Percentiles rank a stretch among this genome's conserved stretches.
phyloP scores from a whole-genome alignment of 2,329 filamentous ascomycete genomes.

The Corinectria fuckeliana region DNA sequence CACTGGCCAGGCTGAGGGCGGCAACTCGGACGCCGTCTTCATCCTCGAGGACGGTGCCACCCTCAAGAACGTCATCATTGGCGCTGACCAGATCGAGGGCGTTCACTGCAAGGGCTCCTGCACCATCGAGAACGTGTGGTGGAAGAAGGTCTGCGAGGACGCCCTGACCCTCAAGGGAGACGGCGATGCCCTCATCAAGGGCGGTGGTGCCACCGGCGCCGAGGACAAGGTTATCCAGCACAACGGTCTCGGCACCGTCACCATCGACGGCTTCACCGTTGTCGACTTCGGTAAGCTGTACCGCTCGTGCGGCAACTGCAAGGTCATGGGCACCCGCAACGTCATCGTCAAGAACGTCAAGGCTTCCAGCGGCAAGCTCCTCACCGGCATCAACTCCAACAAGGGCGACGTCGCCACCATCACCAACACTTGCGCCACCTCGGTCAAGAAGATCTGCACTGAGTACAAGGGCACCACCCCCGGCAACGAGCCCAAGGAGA shows the following conservation, averaged over 20 bases:
- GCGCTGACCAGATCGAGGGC: slow-evolving; percentile 31
- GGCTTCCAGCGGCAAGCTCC: slow-evolving; percentile 33
- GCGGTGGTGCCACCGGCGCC: slow-evolving; percentile 8
- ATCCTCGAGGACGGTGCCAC: slow-evolving; percentile 34
- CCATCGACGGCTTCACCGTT: slow-evolving; percentile 8
- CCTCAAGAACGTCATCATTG: slow-evolving; percentile 34
- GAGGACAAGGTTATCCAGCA: slow-evolving; percentile 8
- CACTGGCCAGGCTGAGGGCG: slow-evolving; percentile 28
- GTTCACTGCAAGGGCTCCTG: slow-evolving; percentile 33
- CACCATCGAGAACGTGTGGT: slow-evolving; percentile 36
- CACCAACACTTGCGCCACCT: slow-evolving; percentile 19
- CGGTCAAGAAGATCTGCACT: slow-evolving; percentile 20
- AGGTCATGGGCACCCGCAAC: slow-evolving; percentile 7
- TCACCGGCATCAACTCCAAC: slow-evolving; percentile 14
- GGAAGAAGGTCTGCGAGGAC: slow-evolving; percentile 35
- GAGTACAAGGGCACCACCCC: slow-evolving; percentile 23
- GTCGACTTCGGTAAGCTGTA: slow-evolving; percentile 13
- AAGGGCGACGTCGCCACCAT: slow-evolving; percentile 15
- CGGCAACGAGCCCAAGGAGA: slow-evolving; percentile 37
- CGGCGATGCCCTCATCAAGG: slow-evolving; percentile 28
- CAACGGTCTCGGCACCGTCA: slow-evolving; percentile 11
- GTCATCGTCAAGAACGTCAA: slow-evolving; percentile 10
- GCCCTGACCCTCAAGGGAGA: slow-evolving; percentile 31
- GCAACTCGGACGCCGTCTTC: slow-evolving; percentile 27
- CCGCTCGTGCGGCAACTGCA: slow-evolving; percentile 13